Evolutionary conservation across 2,329 filamentous ascomycete genomes (phyloP).

Genomic region (Xylaria sp.): DNA sequence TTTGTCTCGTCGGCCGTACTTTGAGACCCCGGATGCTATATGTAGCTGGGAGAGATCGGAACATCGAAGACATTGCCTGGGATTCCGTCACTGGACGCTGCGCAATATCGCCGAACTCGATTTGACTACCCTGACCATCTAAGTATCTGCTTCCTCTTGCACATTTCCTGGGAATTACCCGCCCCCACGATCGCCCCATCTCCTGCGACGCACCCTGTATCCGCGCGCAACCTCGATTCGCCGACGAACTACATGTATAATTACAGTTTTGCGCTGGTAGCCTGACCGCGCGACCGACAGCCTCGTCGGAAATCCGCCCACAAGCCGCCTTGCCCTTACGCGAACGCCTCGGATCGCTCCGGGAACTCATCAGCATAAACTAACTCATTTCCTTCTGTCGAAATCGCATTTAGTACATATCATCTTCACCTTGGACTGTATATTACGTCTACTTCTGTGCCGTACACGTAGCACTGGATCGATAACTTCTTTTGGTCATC

Average conservation of each 20-base stretch:
- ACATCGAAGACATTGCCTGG: conserved; percentile 43
- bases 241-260: conserved; percentile 18
- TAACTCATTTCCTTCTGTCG: not conserved
- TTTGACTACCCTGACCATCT: conserved; percentile 12
- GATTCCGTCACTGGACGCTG: conserved; percentile 43
- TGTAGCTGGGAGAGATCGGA: conserved; percentile 42
- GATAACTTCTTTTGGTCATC: conserved; percentile 23
- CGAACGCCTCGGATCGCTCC: conserved; percentile 14
- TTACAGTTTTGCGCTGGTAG: conserved; percentile 36
- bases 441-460: conserved; percentile 4
- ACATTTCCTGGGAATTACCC: conserved; percentile 30
- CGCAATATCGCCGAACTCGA: conserved; percentile 33
- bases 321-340: conserved; percentile 29
- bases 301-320: conserved; percentile 40
- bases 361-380: not conserved
- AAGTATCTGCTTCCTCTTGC: conserved; percentile 17
- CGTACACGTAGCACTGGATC: not conserved
- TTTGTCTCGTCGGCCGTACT: conserved; percentile 37
- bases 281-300: conserved; percentile 41
- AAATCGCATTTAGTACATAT: conserved; percentile 6
- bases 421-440: not conserved
- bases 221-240: conserved; percentile 34
- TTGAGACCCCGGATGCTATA: conserved; percentile 43
- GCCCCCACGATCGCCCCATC: conserved; percentile 21
- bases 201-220: conserved; percentile 13